These are phyloP conservation scores for Oryza officinalis DNA, from an alignment of 176 grass and related monocot species.

Conservation along the genomic window DNA sequence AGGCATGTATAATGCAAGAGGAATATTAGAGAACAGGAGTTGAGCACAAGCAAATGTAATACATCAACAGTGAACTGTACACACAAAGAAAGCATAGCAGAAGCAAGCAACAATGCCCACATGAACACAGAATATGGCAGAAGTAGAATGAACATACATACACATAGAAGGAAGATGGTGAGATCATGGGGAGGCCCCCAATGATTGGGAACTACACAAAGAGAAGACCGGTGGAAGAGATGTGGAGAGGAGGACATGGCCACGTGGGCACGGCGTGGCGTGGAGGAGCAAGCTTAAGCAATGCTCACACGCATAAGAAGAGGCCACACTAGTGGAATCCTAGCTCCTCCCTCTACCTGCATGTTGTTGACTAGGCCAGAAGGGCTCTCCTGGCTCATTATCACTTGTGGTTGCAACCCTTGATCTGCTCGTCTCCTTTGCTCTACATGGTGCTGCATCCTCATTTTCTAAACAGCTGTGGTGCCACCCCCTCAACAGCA, in stretches of 20 bases:
- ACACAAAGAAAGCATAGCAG: not conserved
- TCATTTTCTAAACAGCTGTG: too few species aligned
- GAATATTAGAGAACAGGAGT: not conserved
- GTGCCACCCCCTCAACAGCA: too few species aligned
- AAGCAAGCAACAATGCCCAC: not conserved
- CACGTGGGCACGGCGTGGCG: not conserved
- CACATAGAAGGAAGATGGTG: not conserved
- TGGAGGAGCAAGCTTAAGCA: not conserved
- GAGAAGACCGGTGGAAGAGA: not conserved
- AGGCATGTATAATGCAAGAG: not conserved
- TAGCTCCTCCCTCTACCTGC: not conserved
- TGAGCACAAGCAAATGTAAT: not conserved
- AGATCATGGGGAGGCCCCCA: not conserved
- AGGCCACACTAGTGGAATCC: not conserved
- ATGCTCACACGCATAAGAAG: not conserved
- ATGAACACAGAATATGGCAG: not conserved
- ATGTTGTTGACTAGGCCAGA: too few species aligned
- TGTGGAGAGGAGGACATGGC: not conserved
- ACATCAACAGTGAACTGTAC: not conserved
- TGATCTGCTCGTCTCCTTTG: too few species aligned
- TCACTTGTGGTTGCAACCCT: too few species aligned
- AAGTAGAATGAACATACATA: not conserved
- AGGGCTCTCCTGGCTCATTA: too few species aligned
- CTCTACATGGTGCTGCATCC: too few species aligned
- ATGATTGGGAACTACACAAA: not conserved